phyloP scores from a whole-genome alignment of 1,284 basidiomycete genomes.

The Ceraceosorus guamensis region DNA sequence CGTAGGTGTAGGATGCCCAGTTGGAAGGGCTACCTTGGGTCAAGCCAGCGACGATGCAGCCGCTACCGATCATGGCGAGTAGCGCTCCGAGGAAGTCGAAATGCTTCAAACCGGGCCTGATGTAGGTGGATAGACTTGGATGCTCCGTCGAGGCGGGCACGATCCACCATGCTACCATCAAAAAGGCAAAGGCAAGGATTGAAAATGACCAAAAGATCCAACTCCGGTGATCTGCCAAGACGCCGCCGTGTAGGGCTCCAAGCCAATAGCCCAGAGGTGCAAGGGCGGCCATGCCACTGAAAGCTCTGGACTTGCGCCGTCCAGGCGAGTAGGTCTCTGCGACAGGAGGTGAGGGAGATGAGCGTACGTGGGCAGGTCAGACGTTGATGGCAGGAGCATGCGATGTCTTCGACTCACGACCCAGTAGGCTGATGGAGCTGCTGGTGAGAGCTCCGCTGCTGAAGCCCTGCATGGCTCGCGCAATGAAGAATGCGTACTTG shows the following conservation, averaged over 20 bases:
- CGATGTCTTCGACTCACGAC: conserved; percentile 8
- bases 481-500: conserved; percentile 15
- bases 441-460: conserved; percentile 15
- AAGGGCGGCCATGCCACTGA: conserved; percentile 13
- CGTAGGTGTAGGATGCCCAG: conserved; percentile 19
- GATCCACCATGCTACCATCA: conserved; percentile 2
- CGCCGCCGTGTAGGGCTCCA: conserved; percentile 17
- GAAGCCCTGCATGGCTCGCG: conserved; percentile 14
- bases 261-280: conserved; percentile 19
- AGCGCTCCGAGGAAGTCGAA: conserved; percentile 17
- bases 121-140: conserved; percentile 3
- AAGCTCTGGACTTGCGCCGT: conserved; percentile 17
- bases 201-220: conserved; percentile 14
- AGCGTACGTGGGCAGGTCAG: not conserved
- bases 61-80: conserved; percentile 14
- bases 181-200: not conserved
- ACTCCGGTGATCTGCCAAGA: conserved; percentile 1
- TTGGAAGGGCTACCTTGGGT: conserved; percentile 15
- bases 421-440: conserved; percentile 12
- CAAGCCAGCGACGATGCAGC: conserved; percentile 13
- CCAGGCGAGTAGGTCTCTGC: conserved; percentile 15
- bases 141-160: no score
- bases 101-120: not conserved
- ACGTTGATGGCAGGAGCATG: no score
- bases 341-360: no score